Conservation (phyloP, 2,329 filamentous ascomycete genomes). For the Aspergillus phoenicis region DNA sequence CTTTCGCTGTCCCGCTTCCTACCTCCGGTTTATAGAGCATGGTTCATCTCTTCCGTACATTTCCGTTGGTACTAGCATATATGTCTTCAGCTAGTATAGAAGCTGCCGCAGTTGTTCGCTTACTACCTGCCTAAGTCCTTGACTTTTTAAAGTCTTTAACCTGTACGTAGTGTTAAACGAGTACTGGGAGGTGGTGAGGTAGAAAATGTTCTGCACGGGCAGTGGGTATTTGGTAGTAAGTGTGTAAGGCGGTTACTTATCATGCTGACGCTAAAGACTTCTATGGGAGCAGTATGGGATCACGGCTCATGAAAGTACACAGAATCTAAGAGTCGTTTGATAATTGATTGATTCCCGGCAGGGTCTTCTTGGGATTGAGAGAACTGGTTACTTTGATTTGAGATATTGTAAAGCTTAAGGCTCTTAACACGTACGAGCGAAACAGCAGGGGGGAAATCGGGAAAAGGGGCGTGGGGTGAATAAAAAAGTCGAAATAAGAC, state of each 20-base stretch:
- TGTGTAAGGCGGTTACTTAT: no score
- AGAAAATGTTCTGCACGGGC: no score
- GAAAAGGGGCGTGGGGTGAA: slow-evolving; percentile 27
- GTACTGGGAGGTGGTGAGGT: no score
- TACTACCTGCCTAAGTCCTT: neutral
- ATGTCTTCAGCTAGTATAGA: neutral
- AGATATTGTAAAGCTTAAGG: slow-evolving; percentile 18
- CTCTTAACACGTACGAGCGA: slow-evolving; percentile 15
- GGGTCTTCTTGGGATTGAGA: neutral
- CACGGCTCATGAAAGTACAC: no score
- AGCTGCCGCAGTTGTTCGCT: neutral
- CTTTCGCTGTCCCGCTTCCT: neutral
- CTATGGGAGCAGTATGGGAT: no score
- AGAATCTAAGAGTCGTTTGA: neutral
- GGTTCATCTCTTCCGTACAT: neutral
- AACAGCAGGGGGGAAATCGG: slow-evolving; percentile 18
- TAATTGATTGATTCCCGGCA: neutral
- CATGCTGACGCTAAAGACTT: no score
- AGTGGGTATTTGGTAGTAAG: no score
- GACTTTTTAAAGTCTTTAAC: no score
- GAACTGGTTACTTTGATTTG: slow-evolving; percentile 23
- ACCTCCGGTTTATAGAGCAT: neutral
- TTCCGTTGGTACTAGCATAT: neutral
- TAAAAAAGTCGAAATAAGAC: slow-evolving; percentile 34
- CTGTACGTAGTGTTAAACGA: no score